Percentiles rank a stretch among this genome's conserved stretches.
phyloP scores from a whole-genome alignment of 163 green algal genomes.

The Chlamydomonas reinhardtii region DNA sequence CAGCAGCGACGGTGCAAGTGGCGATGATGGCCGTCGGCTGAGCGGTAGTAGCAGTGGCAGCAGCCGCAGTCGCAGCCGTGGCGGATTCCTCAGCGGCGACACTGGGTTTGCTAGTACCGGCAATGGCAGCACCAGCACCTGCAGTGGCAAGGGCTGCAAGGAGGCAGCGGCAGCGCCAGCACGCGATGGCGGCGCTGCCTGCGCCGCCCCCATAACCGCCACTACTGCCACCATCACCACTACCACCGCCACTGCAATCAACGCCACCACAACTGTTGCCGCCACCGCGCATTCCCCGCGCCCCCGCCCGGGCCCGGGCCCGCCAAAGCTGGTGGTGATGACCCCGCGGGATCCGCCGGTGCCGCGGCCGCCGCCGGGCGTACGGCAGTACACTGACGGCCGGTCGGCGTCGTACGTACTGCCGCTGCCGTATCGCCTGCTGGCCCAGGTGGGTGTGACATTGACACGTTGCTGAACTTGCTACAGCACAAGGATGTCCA shows the following conservation, averaged over 20 bases:
- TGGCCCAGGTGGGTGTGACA: not conserved
- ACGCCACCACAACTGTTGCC: not conserved
- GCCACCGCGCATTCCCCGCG: not conserved
- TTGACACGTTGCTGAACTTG: no score
- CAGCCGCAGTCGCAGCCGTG: not conserved
- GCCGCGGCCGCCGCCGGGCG: conserved; percentile 7
- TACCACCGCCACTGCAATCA: no score
- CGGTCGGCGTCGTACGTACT: conserved; percentile 10
- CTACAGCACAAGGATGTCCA: no score
- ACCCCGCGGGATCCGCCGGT: not conserved
- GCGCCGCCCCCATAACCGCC: not conserved
- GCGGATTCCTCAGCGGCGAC: not conserved
- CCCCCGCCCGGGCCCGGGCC: not conserved
- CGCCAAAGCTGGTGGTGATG: not conserved
- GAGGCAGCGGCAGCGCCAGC: no score
- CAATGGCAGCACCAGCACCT: not conserved
- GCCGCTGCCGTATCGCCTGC: conserved; percentile 26
- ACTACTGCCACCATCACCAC: not conserved
- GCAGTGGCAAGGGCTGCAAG: not conserved
- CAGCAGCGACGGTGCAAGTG: not conserved
- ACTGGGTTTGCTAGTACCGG: not conserved
- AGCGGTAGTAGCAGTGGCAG: not conserved
- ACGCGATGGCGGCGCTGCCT: no score
- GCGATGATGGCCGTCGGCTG: not conserved
- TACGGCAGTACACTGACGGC: conserved; percentile 9